Evolutionary conservation across 768 basidiomycete species (phyloP), one percentile per base, ranked within the genome.

Genomic region (Tricholoma hemisulphureum): DNA sequence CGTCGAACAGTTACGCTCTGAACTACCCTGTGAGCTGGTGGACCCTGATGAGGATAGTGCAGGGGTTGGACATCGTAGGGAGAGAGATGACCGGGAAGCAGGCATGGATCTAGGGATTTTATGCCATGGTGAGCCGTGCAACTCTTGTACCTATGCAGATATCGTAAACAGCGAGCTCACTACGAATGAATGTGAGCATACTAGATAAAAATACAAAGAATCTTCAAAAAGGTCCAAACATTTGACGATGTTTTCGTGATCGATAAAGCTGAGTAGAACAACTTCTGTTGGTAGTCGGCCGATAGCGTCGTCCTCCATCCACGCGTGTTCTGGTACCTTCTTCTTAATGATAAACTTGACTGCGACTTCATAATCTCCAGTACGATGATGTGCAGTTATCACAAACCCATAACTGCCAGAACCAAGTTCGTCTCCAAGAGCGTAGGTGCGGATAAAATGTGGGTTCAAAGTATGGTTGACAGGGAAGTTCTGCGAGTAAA

Each of bases 371-470:
- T 76, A 71, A 0, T 79, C 78, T 46, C 82, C 78, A 28, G 61
- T 64, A 13, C 83, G 84, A 67, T 91, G 84, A 32, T 78, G 73
- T 9, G 93, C 94, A 2, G 89, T 89, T 82, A 96, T 91, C 24
- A 98, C 95, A 69, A 98, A 97, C 2, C 95, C 95, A 68, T 95
- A 98, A 16, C 95, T 95, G 43, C 95, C 95, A 9, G 87, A 86
- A 39, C 95, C 95, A 23, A 98, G 80, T 68, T 92, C 88, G 62
- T 89, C 90, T 34, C 81, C 82, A 21, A 91, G 82, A 34, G 76
- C 68, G 64, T 91, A 93, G 48, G 66, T 67, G 39, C 72, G 75
- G 49, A 83, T 82, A 63, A 93, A 93, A 43, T 77, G 74, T 6
- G 78, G 66, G 64, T 86, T 77, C 48, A 93, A 80, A 32, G 67